Base-by-base conservation (phyloP, 148 eudicot species). In the Hydrangea macrophylla region DNA sequence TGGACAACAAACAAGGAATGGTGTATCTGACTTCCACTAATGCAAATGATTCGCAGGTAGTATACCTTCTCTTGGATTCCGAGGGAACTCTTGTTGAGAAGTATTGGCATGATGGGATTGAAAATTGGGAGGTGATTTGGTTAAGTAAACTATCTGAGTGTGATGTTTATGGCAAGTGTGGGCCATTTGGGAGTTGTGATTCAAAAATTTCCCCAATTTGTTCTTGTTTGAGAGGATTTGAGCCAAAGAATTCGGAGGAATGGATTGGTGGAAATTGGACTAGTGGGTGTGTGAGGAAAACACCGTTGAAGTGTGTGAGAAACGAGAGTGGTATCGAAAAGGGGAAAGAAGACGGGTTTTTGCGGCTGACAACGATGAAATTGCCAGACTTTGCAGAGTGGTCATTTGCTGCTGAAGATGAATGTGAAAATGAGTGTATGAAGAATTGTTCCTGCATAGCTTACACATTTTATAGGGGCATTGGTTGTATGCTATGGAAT, bases 151-250 rank as follows among this genome's bases (percentile, higher is more conserved):
- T 37, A 1, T 36, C 50, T 3, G 79, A 63, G 8, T 90, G 92
- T 67, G 85, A 81, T 67, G 18, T 73, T 37, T 86, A 77, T 60
- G 85, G 75, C 18, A 69, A 59, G 42, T 90, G 96, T 58, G 92
- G 96, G 8, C 40, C 75, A 45, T 86, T 80, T 42, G 96, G 90
- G 44, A 74, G 51, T 23, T 90, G 96, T 72, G 67, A 85, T 64
- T 23, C 76, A 22, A 33, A 70, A 1, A 31, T 39, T 11, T 58
- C 77, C 5, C 82, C 77, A n/a, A 76, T 79, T 22, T 90, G 92
- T 56, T 24, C 60, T 0, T 90, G 96, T 61, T 75, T 86, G 67
- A 68, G 40, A 53, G 90, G 92, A 3, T 87, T 79, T 68, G 65
- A 32, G 62, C 92, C 92, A 32, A 76, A 56, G 24, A 48, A 70